phyloP scores from a whole-genome alignment of 108 stramenopile genomes.

The Poteriospumella lacustris region DNA sequence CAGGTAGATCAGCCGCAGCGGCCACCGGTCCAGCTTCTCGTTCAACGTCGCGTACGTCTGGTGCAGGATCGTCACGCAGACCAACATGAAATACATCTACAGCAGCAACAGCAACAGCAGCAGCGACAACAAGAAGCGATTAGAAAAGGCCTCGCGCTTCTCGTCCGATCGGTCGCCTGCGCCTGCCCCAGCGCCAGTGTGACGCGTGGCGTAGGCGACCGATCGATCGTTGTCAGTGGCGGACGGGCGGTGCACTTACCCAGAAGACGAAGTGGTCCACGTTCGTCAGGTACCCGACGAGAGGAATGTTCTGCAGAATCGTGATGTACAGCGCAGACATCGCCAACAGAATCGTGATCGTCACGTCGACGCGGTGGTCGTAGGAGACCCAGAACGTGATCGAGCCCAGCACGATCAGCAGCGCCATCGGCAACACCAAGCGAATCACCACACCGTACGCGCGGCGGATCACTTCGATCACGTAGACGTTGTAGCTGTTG shows the following conservation, averaged over 20 bases:
- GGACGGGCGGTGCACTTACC: too few species aligned
- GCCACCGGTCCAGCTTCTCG: not conserved
- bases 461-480: not conserved
- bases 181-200: too few species aligned
- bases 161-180: too few species aligned
- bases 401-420: not conserved
- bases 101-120: not conserved
- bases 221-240: too few species aligned
- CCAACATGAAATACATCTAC: not conserved
- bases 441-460: not conserved
- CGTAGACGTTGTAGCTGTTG: not conserved
- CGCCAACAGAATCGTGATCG: not conserved
- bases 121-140: not conserved
- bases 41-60: not conserved
- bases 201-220: too few species aligned
- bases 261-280: not conserved
- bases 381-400: not conserved
- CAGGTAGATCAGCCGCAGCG: not conserved
- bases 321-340: not conserved
- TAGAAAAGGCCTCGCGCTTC: not conserved
- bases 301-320: not conserved
- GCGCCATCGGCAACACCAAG: not conserved
- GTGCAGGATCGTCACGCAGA: not conserved
- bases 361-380: not conserved
- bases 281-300: not conserved